Conservation (phyloP, 2,329 filamentous ascomycete genomes). For the Colletotrichum lentis region DNA sequence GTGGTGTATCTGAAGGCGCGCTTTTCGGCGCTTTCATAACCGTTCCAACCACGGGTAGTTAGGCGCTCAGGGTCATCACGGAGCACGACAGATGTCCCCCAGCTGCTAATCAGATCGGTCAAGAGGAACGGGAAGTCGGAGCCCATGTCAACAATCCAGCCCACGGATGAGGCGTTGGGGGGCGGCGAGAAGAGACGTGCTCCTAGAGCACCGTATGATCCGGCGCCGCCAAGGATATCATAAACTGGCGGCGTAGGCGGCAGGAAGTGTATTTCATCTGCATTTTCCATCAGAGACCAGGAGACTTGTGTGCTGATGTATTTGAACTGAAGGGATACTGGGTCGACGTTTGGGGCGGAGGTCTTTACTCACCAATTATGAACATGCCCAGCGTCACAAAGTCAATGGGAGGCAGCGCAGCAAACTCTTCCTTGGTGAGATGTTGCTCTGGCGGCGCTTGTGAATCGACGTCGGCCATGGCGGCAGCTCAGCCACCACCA, state of each 20-base stretch:
- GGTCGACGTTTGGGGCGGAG: too few relatives aligned
- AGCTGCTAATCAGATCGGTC: slow-evolving; percentile 70
- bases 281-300: neutral
- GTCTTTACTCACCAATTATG: slow-evolving; percentile 67
- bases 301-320: neutral
- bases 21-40: slow-evolving; percentile 75
- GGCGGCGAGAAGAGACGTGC: slow-evolving; percentile 85
- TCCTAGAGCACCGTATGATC: slow-evolving; percentile 85
- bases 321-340: neutral
- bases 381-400: slow-evolving; percentile 79
- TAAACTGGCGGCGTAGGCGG: slow-evolving; percentile 73
- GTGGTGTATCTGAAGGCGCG: slow-evolving; percentile 87
- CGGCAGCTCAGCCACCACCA: neutral
- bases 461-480: slow-evolving; percentile 17
- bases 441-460: slow-evolving; percentile 4
- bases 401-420: slow-evolving; percentile 54
- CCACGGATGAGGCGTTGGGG: slow-evolving; percentile 71
- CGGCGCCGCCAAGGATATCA: slow-evolving; percentile 87
- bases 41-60: slow-evolving; percentile 93
- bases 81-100: slow-evolving; percentile 78
- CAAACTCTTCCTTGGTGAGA: slow-evolving; percentile 46
- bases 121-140: slow-evolving; percentile 82
- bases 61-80: slow-evolving; percentile 71
- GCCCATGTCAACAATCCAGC: slow-evolving; percentile 91
- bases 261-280: slow-evolving; percentile 90